Base-by-base conservation (phyloP, 352 stramenopile genomes). In the Halophytophthora polymorphica region DNA sequence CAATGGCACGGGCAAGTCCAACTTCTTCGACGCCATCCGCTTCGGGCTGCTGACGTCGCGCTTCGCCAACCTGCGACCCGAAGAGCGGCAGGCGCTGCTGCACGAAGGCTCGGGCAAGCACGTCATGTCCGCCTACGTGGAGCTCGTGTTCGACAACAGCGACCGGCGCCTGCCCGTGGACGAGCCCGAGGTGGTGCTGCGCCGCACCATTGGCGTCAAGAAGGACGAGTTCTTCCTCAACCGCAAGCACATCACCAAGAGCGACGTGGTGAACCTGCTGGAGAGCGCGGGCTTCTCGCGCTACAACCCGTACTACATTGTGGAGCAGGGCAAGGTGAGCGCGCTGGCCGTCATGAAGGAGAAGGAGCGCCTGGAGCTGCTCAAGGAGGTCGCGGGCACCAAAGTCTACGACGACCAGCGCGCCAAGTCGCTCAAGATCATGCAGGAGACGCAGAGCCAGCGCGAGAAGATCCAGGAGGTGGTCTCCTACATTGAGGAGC, bases 151-250 rank as follows among this genome's bases (percentile, higher is more conserved):
- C 71, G 97, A 99, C 77, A 99, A 99, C 67, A 87, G 81, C n/a
- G 96, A 99, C 60, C 78, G 95, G 17, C 86, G 97, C 0, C 83
- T 99, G 58, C 88, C 84, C 6, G 83, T 96, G 44, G 91, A 98
- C 56, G 85, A 82, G 34, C 73, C 93, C 35, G 92, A 97, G 49
- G 97, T 99, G 15, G 83, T 97, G 29, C 69, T 99, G 53, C 89
- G 97, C 45, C 93, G 98, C 31, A 99, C 96, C n/a, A 97, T 99
- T 38, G 97, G 98, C 45, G 84, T 98, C 48, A 99, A 99, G 75
- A 99, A 99, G 73, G 98, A 99, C 78, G 97, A 99, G 70, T 99
- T 99, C 75, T 99, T 99, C 66, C 80, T 99, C 15, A 99, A 99
- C 67, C 83, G 94, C 48, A 98, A 98, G 67, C 91, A 98, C 46